A percentile compares a stretch with the other conserved stretches of the same genome.
Conservation (phyloP, 805 yeast genomes). For the Isabelozyma gotoi region DNA sequence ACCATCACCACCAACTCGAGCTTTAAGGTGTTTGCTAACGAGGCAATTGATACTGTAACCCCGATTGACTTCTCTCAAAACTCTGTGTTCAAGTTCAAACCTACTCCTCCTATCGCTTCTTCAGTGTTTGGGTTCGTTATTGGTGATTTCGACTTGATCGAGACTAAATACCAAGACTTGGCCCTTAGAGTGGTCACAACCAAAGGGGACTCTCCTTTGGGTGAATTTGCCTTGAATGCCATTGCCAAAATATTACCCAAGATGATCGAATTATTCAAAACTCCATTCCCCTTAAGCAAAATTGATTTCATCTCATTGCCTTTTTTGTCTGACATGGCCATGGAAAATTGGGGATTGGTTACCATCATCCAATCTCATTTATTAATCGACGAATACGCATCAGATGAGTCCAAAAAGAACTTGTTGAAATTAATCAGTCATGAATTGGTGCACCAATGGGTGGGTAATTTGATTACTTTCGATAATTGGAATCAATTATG, state of each 20-base stretch:
- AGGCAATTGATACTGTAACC: conserved; percentile 27
- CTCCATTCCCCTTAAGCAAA: conserved; percentile 57
- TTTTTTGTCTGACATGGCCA: conserved; percentile 72
- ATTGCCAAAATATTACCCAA: conserved; percentile 49
- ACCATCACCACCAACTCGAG: conserved; percentile 43
- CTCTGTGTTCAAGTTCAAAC: conserved; percentile 41
- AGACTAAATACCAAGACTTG: conserved; percentile 1
- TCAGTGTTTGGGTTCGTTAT: conserved; percentile 67
- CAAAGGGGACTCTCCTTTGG: conserved; percentile 48
- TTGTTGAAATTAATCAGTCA: conserved; percentile 63
- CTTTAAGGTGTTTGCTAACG: conserved; percentile 55
- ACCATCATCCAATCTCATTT: conserved; percentile 55
- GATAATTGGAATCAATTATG: conserved; percentile 69
- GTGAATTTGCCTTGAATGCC: conserved; percentile 50
- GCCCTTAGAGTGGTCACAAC: conserved; percentile 52
- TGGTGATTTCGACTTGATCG: conserved; percentile 54
- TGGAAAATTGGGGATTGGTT: conserved; percentile 77
- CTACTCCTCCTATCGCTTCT: conserved; percentile 59
- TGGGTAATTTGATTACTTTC: conserved; percentile 68
- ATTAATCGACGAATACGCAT: conserved; percentile 17
- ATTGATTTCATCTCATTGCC: conserved; percentile 71
- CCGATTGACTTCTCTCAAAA: conserved; percentile 19
- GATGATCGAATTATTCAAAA: conserved; percentile 44
- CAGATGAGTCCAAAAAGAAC: conserved; percentile 26
- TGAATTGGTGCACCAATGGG: conserved; percentile 78